Evolutionary conservation across 2,329 filamentous ascomycete species (phyloP), one percentile per base, ranked within the genome.

Genomic region (Rugonectria rugulosa): DNA sequence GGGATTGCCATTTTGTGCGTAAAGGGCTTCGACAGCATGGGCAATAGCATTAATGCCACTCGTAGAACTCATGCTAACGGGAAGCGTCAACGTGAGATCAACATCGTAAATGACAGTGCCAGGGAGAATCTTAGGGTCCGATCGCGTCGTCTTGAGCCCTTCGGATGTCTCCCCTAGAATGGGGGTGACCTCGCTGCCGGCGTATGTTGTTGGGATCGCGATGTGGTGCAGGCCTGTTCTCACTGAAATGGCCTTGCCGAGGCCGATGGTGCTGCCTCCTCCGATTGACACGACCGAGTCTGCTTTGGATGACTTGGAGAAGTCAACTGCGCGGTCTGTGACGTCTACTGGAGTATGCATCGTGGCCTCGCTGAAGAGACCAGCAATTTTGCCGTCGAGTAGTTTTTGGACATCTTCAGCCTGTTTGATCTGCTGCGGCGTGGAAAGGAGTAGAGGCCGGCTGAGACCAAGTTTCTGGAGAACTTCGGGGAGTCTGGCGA

Each of bases 31-130:
- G 44, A 87, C 85, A 8, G 55, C 55, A 71, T 88, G 86, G 2
- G 86, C 86, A 70, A 88, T 86, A 0, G 86, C 86, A 67, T 88
- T 88, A 46, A 88, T 77, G 42, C 86, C 85, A 53, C 84, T 87
- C 0, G 81, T 85, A 2, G 81, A 79, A 59, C 78, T 84, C 69
- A 86, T 74, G 0, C 68, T 69, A 3, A 72, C 64, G 0, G 86
- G 85, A 21, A 88, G 72, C 2, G 80, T 83, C 77, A 86, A 77
- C 0, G 85, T 88, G 49, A 88, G 72, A 63, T 86, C 78, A 15
- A 87, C 83, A 71, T 88, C 86, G 66, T 88, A 88, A 34, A 89
- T 83, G 7, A 88, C 85, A 0, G 80, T 81, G 0, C 76, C 78
- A 0, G 86, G 86, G 26, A 87, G 40, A 51, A 88, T 87, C 67